A percentile compares a stretch with the other conserved stretches of the same genome.
Conservation (phyloP, 176 grass and related monocot species). For the Poa annua region DNA sequence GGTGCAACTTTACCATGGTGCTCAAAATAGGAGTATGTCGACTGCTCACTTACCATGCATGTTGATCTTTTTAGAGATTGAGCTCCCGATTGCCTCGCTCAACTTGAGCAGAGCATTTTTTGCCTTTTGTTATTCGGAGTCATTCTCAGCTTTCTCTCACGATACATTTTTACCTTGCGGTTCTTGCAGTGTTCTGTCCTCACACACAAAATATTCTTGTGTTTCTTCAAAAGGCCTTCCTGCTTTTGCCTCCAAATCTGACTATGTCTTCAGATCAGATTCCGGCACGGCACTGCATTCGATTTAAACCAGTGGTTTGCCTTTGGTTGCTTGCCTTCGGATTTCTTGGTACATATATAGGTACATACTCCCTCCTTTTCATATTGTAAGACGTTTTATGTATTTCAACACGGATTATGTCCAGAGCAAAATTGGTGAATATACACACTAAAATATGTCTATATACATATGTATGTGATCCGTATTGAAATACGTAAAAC, state of each 20-base stretch:
- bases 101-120: conserved; percentile 45
- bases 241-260: conserved; percentile 35
- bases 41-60: too few relatives aligned
- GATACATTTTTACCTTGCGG: conserved; percentile 17
- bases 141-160: conserved; percentile 32
- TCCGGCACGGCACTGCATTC: conserved; percentile 26
- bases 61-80: too few relatives aligned
- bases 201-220: conserved; percentile 43
- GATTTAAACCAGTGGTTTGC: conserved; percentile 9
- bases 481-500: too few relatives aligned
- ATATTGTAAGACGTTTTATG: too few relatives aligned
- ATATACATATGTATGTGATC: too few relatives aligned
- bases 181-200: conserved; percentile 25
- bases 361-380: background rate
- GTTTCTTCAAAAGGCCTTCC: conserved; percentile 29
- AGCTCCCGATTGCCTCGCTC: too few relatives aligned
- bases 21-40: background rate
- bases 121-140: conserved; percentile 32
- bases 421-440: too few relatives aligned
- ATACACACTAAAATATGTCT: too few relatives aligned
- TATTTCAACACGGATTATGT: too few relatives aligned
- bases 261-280: conserved; percentile 39
- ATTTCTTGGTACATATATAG: background rate
- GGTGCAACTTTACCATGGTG: background rate
- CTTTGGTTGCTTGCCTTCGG: conserved; percentile 22